Evolutionary conservation across 148 eudicot genomes (phyloP).

Genomic region (Talinum fruticosum): DNA sequence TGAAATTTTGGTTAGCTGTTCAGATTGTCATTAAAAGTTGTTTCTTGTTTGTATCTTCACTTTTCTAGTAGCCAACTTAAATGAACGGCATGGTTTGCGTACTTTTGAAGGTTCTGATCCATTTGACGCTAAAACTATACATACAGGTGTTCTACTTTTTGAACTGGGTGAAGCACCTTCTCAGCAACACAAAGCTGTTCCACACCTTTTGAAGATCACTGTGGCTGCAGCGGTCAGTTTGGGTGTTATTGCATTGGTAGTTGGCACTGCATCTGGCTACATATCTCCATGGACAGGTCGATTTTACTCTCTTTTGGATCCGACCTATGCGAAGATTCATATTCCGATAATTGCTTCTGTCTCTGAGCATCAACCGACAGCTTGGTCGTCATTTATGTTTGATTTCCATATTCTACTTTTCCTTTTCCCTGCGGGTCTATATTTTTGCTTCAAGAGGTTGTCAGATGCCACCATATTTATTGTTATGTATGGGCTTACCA

Average conservation of each 20-base stretch:
- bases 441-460: conserved; percentile 95
- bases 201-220: conserved; percentile 83
- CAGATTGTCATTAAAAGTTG: too few relatives aligned
- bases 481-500: conserved; percentile 96
- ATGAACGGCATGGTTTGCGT: too few relatives aligned
- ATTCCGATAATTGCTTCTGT: conserved; percentile 98
- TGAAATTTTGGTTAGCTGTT: neutral
- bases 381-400: conserved; percentile 99
- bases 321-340: conserved; percentile 97
- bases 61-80: too few relatives aligned
- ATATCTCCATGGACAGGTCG: conserved; percentile 99
- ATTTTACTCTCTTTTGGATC: conserved; percentile 95
- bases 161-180: conserved; percentile 84
- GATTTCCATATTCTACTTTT: conserved; percentile 90
- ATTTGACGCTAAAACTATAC: conserved; percentile 9
- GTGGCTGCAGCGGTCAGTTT: conserved; percentile 68
- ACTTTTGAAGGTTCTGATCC: neutral
- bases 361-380: conserved; percentile 98
- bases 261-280: conserved; percentile 95
- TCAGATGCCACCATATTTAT: conserved; percentile 95
- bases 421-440: conserved; percentile 94
- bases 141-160: conserved; percentile 90
- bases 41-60: too few relatives aligned
- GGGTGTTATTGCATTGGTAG: conserved; percentile 83
- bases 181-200: conserved; percentile 75